phyloP scores from a whole-genome alignment of 257 asterid genomes.

The Anisodus tanguticus region DNA sequence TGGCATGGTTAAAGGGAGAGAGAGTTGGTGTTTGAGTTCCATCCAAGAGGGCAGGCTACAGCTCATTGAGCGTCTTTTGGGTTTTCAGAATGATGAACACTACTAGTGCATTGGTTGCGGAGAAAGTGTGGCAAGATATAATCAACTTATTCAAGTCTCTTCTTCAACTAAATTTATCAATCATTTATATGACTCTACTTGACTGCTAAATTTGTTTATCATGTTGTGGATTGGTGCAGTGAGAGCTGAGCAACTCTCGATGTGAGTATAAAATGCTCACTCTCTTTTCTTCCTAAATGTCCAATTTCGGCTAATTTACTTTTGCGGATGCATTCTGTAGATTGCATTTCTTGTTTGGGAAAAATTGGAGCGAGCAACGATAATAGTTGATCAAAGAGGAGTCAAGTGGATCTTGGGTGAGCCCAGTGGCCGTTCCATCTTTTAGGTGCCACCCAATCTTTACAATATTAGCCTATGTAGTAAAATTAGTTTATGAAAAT shows the following conservation, averaged over 20 bases:
- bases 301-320: background rate
- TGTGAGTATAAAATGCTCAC: constrained; percentile 47
- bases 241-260: constrained; percentile 79
- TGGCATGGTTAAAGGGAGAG: too few relatives aligned
- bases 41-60: too few relatives aligned
- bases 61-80: background rate
- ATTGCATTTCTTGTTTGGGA: constrained; percentile 84
- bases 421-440: constrained; percentile 75
- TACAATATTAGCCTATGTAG: background rate
- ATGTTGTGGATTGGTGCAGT: constrained; percentile 45
- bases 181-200: background rate
- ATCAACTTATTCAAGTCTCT: constrained; percentile 62
- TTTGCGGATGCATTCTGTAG: constrained; percentile 37
- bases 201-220: too few relatives aligned
- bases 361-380: constrained; percentile 78
- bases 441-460: constrained; percentile 50
- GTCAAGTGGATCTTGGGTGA: constrained; percentile 79
- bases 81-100: constrained; percentile 43
- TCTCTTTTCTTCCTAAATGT: background rate
- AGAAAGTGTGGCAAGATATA: constrained; percentile 75
- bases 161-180: background rate
- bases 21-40: too few relatives aligned
- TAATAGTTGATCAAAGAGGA: constrained; percentile 80
- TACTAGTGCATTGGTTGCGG: constrained; percentile 57
- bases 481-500: too few relatives aligned